These are phyloP conservation scores for Melocanna baccifera DNA, from an alignment of 176 grass and related monocot species.

Conservation along the genomic window DNA sequence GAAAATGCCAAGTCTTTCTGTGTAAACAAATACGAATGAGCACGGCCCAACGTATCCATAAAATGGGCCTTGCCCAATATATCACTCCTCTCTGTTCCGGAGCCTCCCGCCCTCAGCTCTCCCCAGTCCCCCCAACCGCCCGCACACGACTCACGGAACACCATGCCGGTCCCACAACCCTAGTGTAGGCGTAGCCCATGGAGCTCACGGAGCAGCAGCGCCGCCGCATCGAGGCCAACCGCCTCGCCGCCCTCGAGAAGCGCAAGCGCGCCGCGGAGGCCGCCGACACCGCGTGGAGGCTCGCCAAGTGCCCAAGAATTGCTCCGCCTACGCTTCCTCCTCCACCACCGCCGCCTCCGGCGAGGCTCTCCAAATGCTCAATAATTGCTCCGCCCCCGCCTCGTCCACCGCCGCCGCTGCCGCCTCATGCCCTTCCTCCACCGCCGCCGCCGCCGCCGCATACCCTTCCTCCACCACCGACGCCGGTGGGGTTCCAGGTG, in stretches of 20 bases:
- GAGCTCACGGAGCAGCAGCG: constrained; percentile 78
- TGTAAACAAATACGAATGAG: too few species aligned
- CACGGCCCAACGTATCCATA: too few species aligned
- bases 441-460: background rate
- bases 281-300: constrained; percentile 33
- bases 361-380: constrained; percentile 57
- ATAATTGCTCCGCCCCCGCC: constrained; percentile 14
- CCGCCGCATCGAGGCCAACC: constrained; percentile 71
- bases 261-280: constrained; percentile 57
- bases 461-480: background rate
- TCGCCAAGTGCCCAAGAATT: constrained; percentile 58
- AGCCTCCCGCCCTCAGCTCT: background rate
- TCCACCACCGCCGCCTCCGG: constrained; percentile 18
- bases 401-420: background rate
- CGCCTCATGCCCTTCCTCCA: background rate
- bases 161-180: background rate
- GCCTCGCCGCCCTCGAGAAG: constrained; percentile 73
- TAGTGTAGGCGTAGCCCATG: constrained; percentile 28
- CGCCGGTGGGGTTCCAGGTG: constrained; percentile 51
- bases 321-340: background rate
- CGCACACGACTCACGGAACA: background rate
- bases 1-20: too few species aligned
- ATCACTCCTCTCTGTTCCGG: too few species aligned
- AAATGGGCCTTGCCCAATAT: too few species aligned
- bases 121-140: background rate